phyloP scores from a whole-genome alignment of 1,284 basidiomycete genomes.

The Ganoderma meredithae region DNA sequence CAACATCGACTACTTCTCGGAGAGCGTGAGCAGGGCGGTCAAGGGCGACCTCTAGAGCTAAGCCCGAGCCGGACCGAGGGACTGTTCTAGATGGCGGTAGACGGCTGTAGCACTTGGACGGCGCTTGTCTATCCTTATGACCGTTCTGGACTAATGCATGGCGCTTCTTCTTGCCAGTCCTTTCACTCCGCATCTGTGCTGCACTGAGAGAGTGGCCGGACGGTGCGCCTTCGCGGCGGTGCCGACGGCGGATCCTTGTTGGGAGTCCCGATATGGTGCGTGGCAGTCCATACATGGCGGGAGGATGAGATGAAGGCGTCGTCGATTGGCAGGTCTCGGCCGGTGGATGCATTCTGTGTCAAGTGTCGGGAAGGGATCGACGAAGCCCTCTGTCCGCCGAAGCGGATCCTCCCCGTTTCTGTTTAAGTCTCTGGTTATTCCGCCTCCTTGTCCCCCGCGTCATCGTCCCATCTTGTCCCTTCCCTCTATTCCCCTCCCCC shows the following conservation, averaged over 20 bases:
- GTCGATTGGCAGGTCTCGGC: constrained; percentile 21
- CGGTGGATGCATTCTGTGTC: constrained; percentile 6
- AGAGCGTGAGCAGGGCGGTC: constrained; percentile 85
- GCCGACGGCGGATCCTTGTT: constrained; percentile 8
- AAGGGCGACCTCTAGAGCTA: constrained; percentile 70
- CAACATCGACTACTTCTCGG: constrained; percentile 94
- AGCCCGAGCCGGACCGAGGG: not conserved
- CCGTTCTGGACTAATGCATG: constrained; percentile 24
- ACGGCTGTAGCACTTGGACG: constrained; percentile 10
- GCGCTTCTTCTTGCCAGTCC: not conserved
- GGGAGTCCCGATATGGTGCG: constrained; percentile 20
- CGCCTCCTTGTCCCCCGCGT: not conserved
- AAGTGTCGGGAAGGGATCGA: constrained; percentile 27
- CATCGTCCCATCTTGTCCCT: constrained; percentile 12
- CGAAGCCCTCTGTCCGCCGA: constrained; percentile 15
- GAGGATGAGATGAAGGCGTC: constrained; percentile 21
- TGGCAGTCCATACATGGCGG: constrained; percentile 17
- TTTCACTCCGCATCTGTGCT: constrained; percentile 9
- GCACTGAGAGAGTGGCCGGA: constrained; percentile 6
- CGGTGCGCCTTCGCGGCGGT: not conserved
- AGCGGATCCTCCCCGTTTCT: constrained; percentile 28
- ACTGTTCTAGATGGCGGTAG: constrained; percentile 23
- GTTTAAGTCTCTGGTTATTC: not conserved
- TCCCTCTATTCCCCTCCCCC: constrained; percentile 21
- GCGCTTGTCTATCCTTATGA: constrained; percentile 21